Evolutionary conservation across 805 yeast genomes (phyloP).

Genomic region (Saccharomycopsis guyanensis): DNA sequence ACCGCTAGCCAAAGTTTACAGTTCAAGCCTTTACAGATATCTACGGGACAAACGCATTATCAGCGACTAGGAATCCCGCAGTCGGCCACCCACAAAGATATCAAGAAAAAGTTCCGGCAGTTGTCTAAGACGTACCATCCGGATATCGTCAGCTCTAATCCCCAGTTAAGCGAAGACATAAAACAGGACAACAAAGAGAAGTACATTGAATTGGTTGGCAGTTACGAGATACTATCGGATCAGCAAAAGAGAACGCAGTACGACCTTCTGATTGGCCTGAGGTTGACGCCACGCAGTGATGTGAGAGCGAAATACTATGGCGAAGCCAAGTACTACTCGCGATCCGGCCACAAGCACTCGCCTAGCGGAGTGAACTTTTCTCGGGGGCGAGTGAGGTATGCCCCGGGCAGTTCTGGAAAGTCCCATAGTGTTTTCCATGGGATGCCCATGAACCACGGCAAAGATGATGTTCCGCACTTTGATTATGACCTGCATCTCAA

Average conservation of each 20-base stretch:
- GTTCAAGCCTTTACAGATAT: not conserved
- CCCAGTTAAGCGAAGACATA: slow-evolving; percentile 31
- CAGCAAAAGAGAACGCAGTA: slow-evolving; percentile 31
- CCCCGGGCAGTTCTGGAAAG: slow-evolving; percentile 17
- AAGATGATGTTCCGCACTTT: slow-evolving; percentile 40
- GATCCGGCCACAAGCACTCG: slow-evolving; percentile 11
- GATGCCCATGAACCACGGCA: slow-evolving; percentile 27
- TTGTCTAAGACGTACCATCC: slow-evolving; percentile 38
- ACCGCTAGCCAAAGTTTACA: too few species aligned
- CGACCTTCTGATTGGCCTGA: slow-evolving; percentile 23
- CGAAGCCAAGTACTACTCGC: slow-evolving; percentile 31
- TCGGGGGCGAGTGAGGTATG: slow-evolving; percentile 21
- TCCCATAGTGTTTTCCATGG: slow-evolving; percentile 30
- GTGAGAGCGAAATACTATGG: slow-evolving; percentile 30
- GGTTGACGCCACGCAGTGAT: not conserved
- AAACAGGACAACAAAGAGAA: slow-evolving; percentile 30
- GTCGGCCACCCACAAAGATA: slow-evolving; percentile 32
- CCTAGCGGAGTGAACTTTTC: slow-evolving; percentile 18
- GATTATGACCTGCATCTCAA: slow-evolving; percentile 36
- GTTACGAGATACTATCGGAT: slow-evolving; percentile 37
- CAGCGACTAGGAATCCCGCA: slow-evolving; percentile 32
- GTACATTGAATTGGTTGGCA: slow-evolving; percentile 35
- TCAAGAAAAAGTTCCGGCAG: slow-evolving; percentile 35
- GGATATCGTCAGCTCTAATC: slow-evolving; percentile 26
- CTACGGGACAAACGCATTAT: slow-evolving; percentile 24